These are phyloP conservation scores for Aspergillus sp. DNA, from an alignment of 2,329 filamentous ascomycete species.

Conservation along the genomic window DNA sequence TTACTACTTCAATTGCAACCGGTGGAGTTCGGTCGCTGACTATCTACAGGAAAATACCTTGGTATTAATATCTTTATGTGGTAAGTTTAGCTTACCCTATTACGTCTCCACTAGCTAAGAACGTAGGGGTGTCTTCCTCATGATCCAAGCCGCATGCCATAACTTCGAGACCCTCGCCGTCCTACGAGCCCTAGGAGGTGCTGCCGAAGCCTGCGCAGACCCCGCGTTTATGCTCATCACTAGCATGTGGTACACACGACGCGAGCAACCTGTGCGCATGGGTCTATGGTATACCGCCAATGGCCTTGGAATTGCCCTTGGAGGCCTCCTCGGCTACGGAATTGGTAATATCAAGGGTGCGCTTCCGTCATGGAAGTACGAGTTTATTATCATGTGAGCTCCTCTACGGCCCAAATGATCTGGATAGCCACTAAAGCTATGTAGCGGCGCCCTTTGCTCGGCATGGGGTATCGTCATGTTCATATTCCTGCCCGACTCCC, in stretches of 20 bases:
- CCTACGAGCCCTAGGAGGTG: constrained; percentile 57
- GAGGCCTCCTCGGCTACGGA: constrained; percentile 57
- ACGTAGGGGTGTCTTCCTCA: constrained; percentile 48
- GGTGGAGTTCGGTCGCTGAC: neutral
- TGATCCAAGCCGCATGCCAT: constrained; percentile 54
- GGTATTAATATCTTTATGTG: constrained; percentile 60
- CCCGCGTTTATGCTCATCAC: constrained; percentile 66
- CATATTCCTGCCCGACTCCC: constrained; percentile 58
- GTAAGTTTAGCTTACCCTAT: constrained; percentile 21
- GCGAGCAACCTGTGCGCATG: constrained; percentile 62
- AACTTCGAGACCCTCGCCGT: constrained; percentile 57
- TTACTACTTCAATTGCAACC: no score
- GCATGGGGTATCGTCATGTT: constrained; percentile 61
- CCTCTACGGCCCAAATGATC: no score
- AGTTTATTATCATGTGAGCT: constrained; percentile 62
- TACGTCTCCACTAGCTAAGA: neutral
- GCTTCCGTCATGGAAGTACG: constrained; percentile 64
- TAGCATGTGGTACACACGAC: constrained; percentile 64
- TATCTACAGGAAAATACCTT: constrained; percentile 49
- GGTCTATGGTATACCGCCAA: constrained; percentile 62
- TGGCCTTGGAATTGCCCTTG: constrained; percentile 59
- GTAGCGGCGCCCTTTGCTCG: constrained; percentile 53
- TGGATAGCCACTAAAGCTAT: neutral
- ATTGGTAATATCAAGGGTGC: constrained; percentile 60
- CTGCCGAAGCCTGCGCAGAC: constrained; percentile 58